phyloP scores from a whole-genome alignment of 495 filamentous ascomycete species.

The Clavariopsis aquatica region DNA sequence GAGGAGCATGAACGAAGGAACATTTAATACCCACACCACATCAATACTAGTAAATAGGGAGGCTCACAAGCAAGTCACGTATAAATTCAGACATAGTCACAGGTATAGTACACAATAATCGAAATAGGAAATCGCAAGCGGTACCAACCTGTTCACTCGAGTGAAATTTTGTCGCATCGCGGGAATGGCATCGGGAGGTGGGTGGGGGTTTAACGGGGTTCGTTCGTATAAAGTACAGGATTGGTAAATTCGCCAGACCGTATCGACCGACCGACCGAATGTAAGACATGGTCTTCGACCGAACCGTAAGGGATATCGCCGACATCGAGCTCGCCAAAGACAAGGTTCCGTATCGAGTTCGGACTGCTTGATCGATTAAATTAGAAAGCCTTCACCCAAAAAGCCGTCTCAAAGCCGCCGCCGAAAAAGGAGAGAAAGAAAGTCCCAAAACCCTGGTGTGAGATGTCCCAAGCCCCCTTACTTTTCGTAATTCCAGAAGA shows the following conservation, averaged over 20 bases:
- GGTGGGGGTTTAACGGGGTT: conserved; percentile 14
- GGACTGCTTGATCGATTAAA: conserved; percentile 33
- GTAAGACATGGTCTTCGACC: conserved; percentile 18
- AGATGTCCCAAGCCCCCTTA: neutral
- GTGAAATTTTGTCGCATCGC: conserved; percentile 7
- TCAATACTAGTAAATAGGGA: too few species aligned
- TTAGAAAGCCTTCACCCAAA: conserved; percentile 14
- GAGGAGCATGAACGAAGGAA: neutral
- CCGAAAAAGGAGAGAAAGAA: conserved; percentile 11
- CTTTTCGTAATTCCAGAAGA: neutral
- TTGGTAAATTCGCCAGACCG: conserved; percentile 20
- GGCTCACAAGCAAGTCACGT: neutral
- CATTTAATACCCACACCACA: neutral
- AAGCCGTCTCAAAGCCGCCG: conserved; percentile 8
- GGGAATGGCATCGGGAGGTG: conserved; percentile 9
- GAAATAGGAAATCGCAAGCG: neutral
- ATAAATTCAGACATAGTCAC: neutral
- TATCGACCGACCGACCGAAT: conserved; percentile 34
- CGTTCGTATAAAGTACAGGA: conserved; percentile 37
- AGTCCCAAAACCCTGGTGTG: conserved; percentile 1
- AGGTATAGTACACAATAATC: neutral
- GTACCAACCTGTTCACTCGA: neutral
- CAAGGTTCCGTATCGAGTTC: conserved; percentile 22
- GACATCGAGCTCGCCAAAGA: conserved; percentile 30
- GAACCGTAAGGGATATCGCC: conserved; percentile 31